Evolutionary conservation across 1,139 yeast species (phyloP), one percentile per base, ranked within the genome.

Genomic region (Suhomyces chickasaworum): DNA sequence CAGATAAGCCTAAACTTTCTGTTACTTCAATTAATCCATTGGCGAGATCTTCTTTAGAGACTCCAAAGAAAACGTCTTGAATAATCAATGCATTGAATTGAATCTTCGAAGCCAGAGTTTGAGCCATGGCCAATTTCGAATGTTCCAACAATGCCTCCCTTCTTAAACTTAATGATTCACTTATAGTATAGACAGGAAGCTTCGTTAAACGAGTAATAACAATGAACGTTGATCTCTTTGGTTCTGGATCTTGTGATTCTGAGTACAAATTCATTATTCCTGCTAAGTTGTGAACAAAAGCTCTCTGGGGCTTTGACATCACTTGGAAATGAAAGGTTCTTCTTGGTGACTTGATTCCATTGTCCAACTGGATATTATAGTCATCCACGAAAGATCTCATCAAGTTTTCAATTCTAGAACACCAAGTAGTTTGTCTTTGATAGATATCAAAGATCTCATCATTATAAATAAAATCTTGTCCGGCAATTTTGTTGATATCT

Each of bases 201-300:
- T 50, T 54, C 0, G 81, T 52, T 47, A 60, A 60, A 40, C 73
- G 68, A 2, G 73, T 66, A 8, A 73, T 58, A 47, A 78, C 80
- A 12, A 89, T 73, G 50, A 80, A 84, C 0, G 89, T 91, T 12
- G 85, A 80, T 52, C 96, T 66, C 47, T 81, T 75, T 0, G 97
- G 96, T 53, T 89, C 97, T 2, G 79, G 79, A 61, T 89, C 97
- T 55, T 87, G 91, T 1, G 93, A 80, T 57, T 87, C 90, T 0
- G 86, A 73, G 56, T 80, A 82, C 13, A 89, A 59, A 7, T 75
- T 71, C 60, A 73, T 89, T 0, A 80, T 65, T 29, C 73, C 78
- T 0, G 91, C 85, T 38, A 90, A 60, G 47, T 81, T 82, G 57
- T 84, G 93, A 16, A 90, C 68, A 59, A 89, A 89, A 53, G 73